Evolutionary conservation across 1,284 basidiomycete species (phyloP), one percentile per base, ranked within the genome.

Genomic region (Ustilago loliicola): DNA sequence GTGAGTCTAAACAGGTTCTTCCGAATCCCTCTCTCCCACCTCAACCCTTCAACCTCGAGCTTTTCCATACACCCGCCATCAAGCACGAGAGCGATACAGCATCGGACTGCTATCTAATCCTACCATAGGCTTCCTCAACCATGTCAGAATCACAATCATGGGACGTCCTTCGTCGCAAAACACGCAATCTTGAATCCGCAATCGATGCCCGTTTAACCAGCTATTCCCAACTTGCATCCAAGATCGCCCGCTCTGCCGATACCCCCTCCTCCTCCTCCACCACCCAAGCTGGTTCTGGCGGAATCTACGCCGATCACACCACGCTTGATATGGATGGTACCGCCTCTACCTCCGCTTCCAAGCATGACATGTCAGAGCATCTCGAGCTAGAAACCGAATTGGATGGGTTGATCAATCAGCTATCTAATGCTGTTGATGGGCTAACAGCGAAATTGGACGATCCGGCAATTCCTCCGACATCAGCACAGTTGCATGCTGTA

Each of bases 181-280:
- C 93, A 86, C 90, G 95, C 80, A 95, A 94, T 8, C 91, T 97
- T 34, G 95, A 97, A 87, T 92, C 93, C 48, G 90, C 95, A 29
- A 93, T 98, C 79, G 94, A 97, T 86, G 89, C 93, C 38, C 95
- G 97, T 86, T 90, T 98, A 23, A 94, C 94, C 0, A 89, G 93
- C 8, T 98, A 98, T 87, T 92, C 93, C 25, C 92, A 93, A 76
- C 89, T 97, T 38, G 94, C 93, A 4, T 91, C 92, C 3, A 90
- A 90, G 29, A 91, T 96, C 72, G 90, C 92, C 0, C 88, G 88
- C 58, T 47, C 69, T 29, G 61, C 66, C n/a, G 71, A 65, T 47
- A 34, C 27, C 0, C 23, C 75, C 23, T 62, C 61, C 40, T 62
- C 72, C 6, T 53, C 70, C 25, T 27, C 56, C n/a, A 27, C 52